These are phyloP conservation scores for Colletotrichum spinosum DNA, from an alignment of 2,329 filamentous ascomycete genomes.

Conservation along the genomic window DNA sequence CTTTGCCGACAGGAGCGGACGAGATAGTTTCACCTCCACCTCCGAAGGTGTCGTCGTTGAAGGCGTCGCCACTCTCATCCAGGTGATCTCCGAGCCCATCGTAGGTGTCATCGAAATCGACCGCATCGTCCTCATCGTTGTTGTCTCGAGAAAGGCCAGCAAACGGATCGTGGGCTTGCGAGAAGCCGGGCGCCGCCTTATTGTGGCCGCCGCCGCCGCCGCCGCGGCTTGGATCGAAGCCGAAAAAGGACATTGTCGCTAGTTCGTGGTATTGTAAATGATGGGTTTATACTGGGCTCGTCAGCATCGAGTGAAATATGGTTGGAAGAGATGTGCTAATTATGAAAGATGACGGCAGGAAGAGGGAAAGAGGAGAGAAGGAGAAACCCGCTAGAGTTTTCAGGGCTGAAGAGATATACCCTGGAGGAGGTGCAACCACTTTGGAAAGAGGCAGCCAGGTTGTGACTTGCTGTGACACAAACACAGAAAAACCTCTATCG, in stretches of 20 bases:
- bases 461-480: too few relatives aligned
- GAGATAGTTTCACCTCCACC: slow-evolving; percentile 51
- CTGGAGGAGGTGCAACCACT: too few relatives aligned
- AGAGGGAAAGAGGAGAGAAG: neutral
- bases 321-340: slow-evolving; percentile 15
- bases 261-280: slow-evolving; percentile 13
- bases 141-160: slow-evolving; percentile 78
- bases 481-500: too few relatives aligned
- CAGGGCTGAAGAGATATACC: too few relatives aligned
- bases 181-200: slow-evolving; percentile 80
- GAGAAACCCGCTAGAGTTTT: neutral
- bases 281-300: slow-evolving; percentile 32
- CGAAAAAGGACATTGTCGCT: slow-evolving; percentile 87
- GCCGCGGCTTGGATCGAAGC: slow-evolving; percentile 76
- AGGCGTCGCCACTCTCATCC: slow-evolving; percentile 90
- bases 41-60: slow-evolving; percentile 97
- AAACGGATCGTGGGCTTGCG: slow-evolving; percentile 87
- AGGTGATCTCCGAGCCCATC: slow-evolving; percentile 93
- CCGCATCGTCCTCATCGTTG: slow-evolving; percentile 67
- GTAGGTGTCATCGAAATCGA: slow-evolving; percentile 96
- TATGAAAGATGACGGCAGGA: neutral
- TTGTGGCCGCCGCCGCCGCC: slow-evolving; percentile 60
- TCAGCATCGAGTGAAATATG: slow-evolving; percentile 25
- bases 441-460: too few relatives aligned
- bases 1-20: slow-evolving; percentile 76